These are phyloP conservation scores for Fusarium poae DNA, from an alignment of 2,329 filamentous ascomycete genomes.

Conservation along the genomic window DNA sequence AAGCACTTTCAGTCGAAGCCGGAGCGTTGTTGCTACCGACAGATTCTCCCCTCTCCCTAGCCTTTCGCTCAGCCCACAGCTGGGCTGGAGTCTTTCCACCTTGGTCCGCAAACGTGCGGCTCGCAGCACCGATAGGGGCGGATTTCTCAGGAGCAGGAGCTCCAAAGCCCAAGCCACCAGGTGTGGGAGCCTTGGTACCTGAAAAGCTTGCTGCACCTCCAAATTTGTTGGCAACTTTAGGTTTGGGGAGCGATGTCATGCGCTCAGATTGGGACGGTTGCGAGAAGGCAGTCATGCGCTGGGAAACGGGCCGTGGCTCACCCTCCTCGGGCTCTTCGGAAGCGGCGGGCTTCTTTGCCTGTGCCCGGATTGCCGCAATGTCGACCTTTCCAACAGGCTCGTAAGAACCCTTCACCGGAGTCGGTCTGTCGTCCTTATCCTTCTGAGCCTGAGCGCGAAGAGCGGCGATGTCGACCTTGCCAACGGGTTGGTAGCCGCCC, in stretches of 20 bases:
- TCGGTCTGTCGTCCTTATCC: constrained; percentile 81
- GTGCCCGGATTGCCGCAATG: constrained; percentile 91
- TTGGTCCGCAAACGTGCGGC: constrained; percentile 92
- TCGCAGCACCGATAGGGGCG: constrained; percentile 80
- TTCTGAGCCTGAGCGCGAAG: constrained; percentile 81
- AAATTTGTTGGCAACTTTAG: constrained; percentile 93
- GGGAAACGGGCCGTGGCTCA: constrained; percentile 74
- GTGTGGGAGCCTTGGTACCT: constrained; percentile 90
- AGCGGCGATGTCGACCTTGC: constrained; percentile 96
- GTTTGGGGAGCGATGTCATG: constrained; percentile 89
- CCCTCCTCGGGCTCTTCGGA: constrained; percentile 53
- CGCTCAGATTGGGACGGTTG: constrained; percentile 75
- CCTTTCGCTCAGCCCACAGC: constrained; percentile 98
- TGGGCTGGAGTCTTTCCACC: constrained; percentile 97
- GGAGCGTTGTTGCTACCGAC: constrained; percentile 53
- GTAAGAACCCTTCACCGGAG: constrained; percentile 90
- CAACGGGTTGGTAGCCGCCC: constrained; percentile 92
- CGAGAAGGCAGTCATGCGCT: constrained; percentile 80
- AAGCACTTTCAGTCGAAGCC: constrained; percentile 54
- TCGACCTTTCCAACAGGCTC: constrained; percentile 97
- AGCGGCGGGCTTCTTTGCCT: constrained; percentile 74
- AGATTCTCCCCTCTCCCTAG: constrained; percentile 73
- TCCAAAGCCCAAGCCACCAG: constrained; percentile 75
- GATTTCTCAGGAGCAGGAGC: constrained; percentile 67
- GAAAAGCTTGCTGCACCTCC: constrained; percentile 78